Percentiles rank a stretch among this genome's conserved stretches.
These are phyloP conservation scores for Globisporangium paroecandrum DNA, from an alignment of 352 stramenopile species.

Conservation along the genomic window DNA sequence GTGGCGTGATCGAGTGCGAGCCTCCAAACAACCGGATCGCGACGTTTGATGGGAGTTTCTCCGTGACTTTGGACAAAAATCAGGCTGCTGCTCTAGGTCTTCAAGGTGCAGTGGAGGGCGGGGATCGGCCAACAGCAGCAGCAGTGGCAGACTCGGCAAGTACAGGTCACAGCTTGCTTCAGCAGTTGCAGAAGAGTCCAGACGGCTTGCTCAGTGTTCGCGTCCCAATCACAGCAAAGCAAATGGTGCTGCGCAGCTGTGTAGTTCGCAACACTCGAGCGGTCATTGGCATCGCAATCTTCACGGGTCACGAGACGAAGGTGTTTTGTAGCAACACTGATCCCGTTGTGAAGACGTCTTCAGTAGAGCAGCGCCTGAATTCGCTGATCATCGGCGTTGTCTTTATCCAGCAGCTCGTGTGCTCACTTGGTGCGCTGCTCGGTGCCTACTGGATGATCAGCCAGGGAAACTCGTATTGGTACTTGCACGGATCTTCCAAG, in stretches of 20 bases:
- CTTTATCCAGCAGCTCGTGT: slow-evolving; percentile 74
- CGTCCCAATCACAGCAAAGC: slow-evolving; percentile 76
- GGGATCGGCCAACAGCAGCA: background rate
- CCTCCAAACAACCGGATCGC: slow-evolving; percentile 83
- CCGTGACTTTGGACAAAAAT: slow-evolving; percentile 29
- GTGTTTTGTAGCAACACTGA: slow-evolving; percentile 82
- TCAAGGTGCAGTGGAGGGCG: background rate
- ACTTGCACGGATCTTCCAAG: slow-evolving; percentile 28
- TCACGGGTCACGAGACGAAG: slow-evolving; percentile 86
- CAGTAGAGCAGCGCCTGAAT: slow-evolving; percentile 71
- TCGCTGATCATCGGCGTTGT: slow-evolving; percentile 70
- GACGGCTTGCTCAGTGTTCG: slow-evolving; percentile 37
- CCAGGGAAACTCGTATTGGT: slow-evolving; percentile 64
- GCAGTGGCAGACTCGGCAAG: background rate
- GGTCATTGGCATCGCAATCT: slow-evolving; percentile 84
- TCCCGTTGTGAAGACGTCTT: slow-evolving; percentile 73
- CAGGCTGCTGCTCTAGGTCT: slow-evolving; percentile 42
- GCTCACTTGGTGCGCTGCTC: slow-evolving; percentile 56
- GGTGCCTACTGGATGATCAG: slow-evolving; percentile 67
- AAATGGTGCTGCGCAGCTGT: slow-evolving; percentile 88
- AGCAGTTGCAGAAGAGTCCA: slow-evolving; percentile 26
- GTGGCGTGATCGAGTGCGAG: slow-evolving; percentile 66
- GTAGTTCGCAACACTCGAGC: slow-evolving; percentile 85
- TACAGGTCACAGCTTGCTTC: slow-evolving; percentile 11
- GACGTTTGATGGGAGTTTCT: slow-evolving; percentile 77